Percentiles rank a stretch among this genome's conserved stretches.
Conservation (phyloP, 176 grass and related monocot genomes). For the Zoysia pacifica region DNA sequence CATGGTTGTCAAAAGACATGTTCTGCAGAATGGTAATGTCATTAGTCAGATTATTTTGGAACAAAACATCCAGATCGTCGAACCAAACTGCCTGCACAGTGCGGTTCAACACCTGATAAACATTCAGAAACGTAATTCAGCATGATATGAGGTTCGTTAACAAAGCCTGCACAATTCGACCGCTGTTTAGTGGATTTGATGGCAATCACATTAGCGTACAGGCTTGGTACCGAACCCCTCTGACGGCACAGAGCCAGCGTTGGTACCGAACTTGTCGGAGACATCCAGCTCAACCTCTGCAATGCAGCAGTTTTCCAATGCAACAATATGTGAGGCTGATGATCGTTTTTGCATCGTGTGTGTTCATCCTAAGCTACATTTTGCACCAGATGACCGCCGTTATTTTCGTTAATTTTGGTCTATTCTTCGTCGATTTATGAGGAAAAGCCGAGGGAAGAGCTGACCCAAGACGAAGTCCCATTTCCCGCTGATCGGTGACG, state of each 20-base stretch:
- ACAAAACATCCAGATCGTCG: too few relatives aligned
- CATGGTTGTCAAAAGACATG: too few relatives aligned
- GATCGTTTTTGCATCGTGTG: not conserved
- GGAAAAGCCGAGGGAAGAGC: not conserved
- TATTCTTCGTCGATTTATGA: not conserved
- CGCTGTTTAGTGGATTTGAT: too few relatives aligned
- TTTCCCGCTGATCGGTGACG: constrained; percentile 29
- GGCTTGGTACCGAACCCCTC: constrained; percentile 36
- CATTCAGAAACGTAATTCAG: too few relatives aligned
- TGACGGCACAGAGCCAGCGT: not conserved
- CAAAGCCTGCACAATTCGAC: too few relatives aligned
- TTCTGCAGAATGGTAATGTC: too few relatives aligned
- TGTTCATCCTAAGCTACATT: constrained; percentile 26
- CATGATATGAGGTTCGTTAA: too few relatives aligned
- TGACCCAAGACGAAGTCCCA: constrained; percentile 52
- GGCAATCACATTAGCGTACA: too few relatives aligned
- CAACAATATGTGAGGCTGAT: not conserved
- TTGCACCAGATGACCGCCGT: not conserved
- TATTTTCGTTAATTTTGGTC: not conserved
- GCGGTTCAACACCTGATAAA: too few relatives aligned
- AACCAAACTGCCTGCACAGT: too few relatives aligned
- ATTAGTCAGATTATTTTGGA: too few relatives aligned
- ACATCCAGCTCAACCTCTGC: constrained; percentile 37
- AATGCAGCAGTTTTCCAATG: constrained; percentile 14
- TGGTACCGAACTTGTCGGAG: constrained; percentile 12